Percentiles rank a stretch among this genome's conserved stretches.
These are phyloP conservation scores for Podila minutissima DNA, from an alignment of 192 early-diverging fungal species.

Conservation along the genomic window DNA sequence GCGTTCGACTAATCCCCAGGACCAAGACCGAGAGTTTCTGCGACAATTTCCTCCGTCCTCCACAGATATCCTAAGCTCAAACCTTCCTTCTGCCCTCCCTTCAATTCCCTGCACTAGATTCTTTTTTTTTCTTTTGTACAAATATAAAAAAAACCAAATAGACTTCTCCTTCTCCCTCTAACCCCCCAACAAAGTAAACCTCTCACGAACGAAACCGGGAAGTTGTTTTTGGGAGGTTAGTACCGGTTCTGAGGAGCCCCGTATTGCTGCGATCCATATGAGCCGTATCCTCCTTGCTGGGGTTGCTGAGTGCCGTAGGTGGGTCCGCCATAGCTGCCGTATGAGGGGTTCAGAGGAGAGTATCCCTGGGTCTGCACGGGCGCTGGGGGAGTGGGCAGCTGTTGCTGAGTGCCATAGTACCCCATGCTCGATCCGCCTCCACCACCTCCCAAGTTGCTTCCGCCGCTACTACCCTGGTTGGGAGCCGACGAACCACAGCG, in stretches of 20 bases:
- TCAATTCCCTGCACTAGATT: no score
- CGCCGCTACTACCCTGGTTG: constrained; percentile 15
- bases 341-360: constrained; percentile 47
- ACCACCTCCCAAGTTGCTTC: background rate
- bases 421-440: constrained; percentile 27
- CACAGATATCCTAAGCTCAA: no score
- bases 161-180: background rate
- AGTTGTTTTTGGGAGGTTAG: constrained; percentile 8
- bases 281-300: constrained; percentile 51
- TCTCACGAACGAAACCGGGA: background rate
- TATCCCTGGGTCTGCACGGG: constrained; percentile 25
- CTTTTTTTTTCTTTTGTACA: no score
- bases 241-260: constrained; percentile 42
- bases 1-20: no score
- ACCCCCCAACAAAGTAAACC: background rate
- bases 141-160: no score
- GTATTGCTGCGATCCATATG: constrained; percentile 51
- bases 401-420: constrained; percentile 45
- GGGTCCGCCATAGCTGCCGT: constrained; percentile 40
- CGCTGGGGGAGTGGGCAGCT: constrained; percentile 21
- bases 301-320: constrained; percentile 42
- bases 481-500: constrained; percentile 48
- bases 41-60: no score
- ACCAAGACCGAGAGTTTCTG: no score
- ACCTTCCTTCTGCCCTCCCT: no score